Conservation (phyloP, 1,139 yeast genomes). For the Magnusiomyces tetraspermus region DNA sequence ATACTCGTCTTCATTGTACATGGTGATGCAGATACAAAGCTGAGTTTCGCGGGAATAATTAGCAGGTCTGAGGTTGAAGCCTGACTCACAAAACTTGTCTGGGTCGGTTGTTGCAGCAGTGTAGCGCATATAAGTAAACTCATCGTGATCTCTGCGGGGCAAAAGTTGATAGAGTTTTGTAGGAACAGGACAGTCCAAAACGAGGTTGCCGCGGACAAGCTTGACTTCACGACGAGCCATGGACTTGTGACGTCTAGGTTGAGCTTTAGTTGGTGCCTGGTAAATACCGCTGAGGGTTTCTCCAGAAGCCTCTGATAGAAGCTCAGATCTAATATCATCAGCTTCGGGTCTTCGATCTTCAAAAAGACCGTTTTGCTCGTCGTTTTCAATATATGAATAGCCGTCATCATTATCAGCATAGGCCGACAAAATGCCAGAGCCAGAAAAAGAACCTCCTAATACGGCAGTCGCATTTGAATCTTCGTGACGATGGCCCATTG, state of each 20-base stretch:
- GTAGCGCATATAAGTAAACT: constrained; percentile 87
- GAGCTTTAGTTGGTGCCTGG: constrained; percentile 40
- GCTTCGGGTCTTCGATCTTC: not conserved
- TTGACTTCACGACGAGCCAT: constrained; percentile 53
- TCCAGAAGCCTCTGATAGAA: constrained; percentile 18
- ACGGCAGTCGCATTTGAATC: not conserved
- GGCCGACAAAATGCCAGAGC: constrained; percentile 1
- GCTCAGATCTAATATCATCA: constrained; percentile 25
- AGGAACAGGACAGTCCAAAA: constrained; percentile 89
- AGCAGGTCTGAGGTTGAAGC: constrained; percentile 77
- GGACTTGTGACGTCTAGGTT: constrained; percentile 51
- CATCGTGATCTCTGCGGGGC: constrained; percentile 80
- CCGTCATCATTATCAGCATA: constrained; percentile 26
- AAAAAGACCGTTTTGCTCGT: constrained; percentile 19
- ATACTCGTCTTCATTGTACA: constrained; percentile 91
- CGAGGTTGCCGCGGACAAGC: constrained; percentile 67
- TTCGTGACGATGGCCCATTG: not conserved
- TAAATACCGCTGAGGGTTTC: constrained; percentile 24
- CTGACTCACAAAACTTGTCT: constrained; percentile 66
- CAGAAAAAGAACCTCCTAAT: not conserved
- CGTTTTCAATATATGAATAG: constrained; percentile 22
- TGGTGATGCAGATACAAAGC: constrained; percentile 78
- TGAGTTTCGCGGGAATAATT: constrained; percentile 84
- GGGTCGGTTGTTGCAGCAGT: constrained; percentile 91
- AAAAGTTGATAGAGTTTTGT: constrained; percentile 69